Conservation (phyloP, 225 moss, liverwort and hornwort genomes). For the Pleurozium schreberi region DNA sequence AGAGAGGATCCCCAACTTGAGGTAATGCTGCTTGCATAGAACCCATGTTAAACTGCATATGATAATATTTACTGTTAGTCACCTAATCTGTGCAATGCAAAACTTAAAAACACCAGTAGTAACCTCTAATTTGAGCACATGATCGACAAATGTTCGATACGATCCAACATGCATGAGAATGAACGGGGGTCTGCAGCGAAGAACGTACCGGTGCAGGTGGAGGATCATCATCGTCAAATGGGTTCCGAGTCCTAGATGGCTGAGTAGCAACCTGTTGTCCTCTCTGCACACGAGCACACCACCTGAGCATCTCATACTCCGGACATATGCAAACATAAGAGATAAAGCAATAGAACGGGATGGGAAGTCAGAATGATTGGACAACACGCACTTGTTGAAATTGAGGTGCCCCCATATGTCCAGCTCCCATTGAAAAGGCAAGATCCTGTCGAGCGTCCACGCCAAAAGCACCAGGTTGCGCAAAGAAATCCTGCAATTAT, state of each 20-base stretch:
- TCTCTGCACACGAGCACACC: conserved; percentile 5
- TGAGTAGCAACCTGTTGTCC: conserved; percentile 13
- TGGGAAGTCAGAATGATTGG: not conserved
- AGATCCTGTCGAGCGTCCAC: conserved; percentile 21
- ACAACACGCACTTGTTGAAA: conserved; percentile 20
- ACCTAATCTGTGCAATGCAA: not conserved
- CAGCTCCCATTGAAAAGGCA: conserved; percentile 21
- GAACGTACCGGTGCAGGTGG: conserved; percentile 18
- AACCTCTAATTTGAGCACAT: not conserved
- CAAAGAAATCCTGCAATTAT: conserved; percentile 36
- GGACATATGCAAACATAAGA: not conserved
- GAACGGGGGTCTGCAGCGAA: not conserved
- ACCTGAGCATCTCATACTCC: not conserved
- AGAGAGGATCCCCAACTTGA: conserved; percentile 17
- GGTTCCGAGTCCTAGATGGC: conserved; percentile 36
- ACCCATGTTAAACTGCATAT: conserved; percentile 35
- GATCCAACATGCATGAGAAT: not conserved
- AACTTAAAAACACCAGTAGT: not conserved
- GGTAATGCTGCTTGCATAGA: conserved; percentile 36
- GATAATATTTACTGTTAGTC: not conserved
- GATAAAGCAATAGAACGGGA: not conserved
- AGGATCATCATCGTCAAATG: conserved; percentile 39
- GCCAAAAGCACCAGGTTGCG: conserved; percentile 21
- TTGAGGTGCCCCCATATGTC: conserved; percentile 14
- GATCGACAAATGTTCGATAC: not conserved